Evolutionary conservation across 1,139 yeast genomes (phyloP).

Genomic region (Yamadazyma taylorii): DNA sequence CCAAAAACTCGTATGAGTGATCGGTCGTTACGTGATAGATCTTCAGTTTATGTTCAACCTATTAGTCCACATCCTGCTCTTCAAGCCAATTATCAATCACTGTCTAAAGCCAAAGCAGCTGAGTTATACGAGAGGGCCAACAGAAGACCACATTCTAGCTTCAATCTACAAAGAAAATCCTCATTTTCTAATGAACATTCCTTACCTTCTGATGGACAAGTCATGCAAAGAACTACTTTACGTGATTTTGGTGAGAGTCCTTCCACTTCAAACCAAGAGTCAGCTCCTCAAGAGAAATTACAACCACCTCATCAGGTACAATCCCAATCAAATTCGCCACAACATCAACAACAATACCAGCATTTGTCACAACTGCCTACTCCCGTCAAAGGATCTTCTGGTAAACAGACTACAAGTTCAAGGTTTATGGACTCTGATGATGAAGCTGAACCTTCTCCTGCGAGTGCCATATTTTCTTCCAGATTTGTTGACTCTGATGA

Average conservation of each 20-base stretch:
- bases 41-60: slow-evolving; percentile 41
- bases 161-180: slow-evolving; percentile 45
- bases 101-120: slow-evolving; percentile 45
- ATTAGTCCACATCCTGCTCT: slow-evolving; percentile 45
- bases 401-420: slow-evolving; percentile 23
- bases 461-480: slow-evolving; percentile 31
- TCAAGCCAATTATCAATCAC: slow-evolving; percentile 41
- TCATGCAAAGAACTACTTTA: slow-evolving; percentile 1
- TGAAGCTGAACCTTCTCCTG: slow-evolving; percentile 29
- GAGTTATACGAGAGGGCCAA: slow-evolving; percentile 53
- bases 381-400: neutral
- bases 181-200: slow-evolving; percentile 49
- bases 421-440: slow-evolving; percentile 59
- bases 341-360: slow-evolving; percentile 9
- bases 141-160: slow-evolving; percentile 38
- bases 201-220: slow-evolving; percentile 1
- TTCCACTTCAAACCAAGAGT: neutral
- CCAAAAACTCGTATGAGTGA: slow-evolving; percentile 25
- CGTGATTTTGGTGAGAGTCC: neutral
- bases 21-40: slow-evolving; percentile 31
- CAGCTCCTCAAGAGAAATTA: slow-evolving; percentile 6
- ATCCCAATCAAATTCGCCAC: slow-evolving; percentile 5
- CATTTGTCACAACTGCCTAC: slow-evolving; percentile 1
- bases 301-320: slow-evolving; percentile 7
- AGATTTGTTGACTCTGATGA: slow-evolving; percentile 60